These are phyloP conservation scores for Scheffersomyces cryptocercus DNA, from an alignment of 1,139 yeast species.

Conservation along the genomic window DNA sequence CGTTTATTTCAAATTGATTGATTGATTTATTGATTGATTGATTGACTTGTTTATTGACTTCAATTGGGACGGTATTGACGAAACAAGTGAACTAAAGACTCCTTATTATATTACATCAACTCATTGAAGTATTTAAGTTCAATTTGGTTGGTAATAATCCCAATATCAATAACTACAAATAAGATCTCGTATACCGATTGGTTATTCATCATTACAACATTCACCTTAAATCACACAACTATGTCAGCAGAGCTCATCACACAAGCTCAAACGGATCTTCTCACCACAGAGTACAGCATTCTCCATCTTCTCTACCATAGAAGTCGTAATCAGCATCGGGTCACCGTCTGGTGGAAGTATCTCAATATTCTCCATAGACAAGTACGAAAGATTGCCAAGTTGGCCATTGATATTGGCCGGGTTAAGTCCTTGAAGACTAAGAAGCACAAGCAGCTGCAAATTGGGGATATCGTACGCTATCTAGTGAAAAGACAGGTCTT, in stretches of 20 bases:
- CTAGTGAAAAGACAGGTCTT: conserved; percentile 40
- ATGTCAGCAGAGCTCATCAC: not conserved
- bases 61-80: no score
- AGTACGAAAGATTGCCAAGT: conserved; percentile 39
- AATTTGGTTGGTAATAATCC: no score
- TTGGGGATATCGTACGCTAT: conserved; percentile 28
- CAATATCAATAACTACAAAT: no score
- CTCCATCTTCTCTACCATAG: conserved; percentile 67
- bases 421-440: conserved; percentile 14
- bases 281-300: conserved; percentile 51
- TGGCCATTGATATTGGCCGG: conserved; percentile 21
- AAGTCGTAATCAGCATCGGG: conserved; percentile 76
- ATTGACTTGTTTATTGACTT: no score
- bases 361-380: conserved; percentile 65
- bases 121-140: no score
- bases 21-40: no score
- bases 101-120: no score
- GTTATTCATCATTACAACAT: no score
- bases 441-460: conserved; percentile 14
- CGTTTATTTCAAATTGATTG: no score
- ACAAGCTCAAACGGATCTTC: conserved; percentile 1
- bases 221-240: no score
- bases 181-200: no score
- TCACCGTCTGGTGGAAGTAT: conserved; percentile 74
- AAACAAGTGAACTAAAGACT: no score